These are phyloP conservation scores for Acorus calamus DNA, from an alignment of 106 monocot genomes.

Conservation along the genomic window DNA sequence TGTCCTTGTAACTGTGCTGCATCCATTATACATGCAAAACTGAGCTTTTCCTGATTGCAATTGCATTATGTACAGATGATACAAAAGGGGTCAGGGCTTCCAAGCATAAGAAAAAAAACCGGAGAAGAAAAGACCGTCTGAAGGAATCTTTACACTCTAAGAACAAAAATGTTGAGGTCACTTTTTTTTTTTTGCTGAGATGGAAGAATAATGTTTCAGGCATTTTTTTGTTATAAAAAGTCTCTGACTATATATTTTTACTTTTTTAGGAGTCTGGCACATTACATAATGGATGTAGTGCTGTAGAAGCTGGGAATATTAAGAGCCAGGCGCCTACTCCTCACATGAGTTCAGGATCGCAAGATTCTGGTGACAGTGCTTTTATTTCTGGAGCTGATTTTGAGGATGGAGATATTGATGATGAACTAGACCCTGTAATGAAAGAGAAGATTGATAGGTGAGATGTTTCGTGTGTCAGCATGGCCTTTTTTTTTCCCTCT, in stretches of 20 bases:
- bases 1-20: too few relatives aligned
- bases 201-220: too few relatives aligned
- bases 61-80: conserved; percentile 1
- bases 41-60: too few relatives aligned
- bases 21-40: too few relatives aligned
- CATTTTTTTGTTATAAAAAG: too few relatives aligned
- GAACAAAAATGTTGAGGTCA: conserved; percentile 7
- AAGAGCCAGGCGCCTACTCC: conserved; percentile 2
- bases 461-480: not conserved
- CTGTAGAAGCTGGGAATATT: too few relatives aligned
- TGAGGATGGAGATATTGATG: conserved; percentile 54
- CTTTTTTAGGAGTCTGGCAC: not conserved
- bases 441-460: conserved; percentile 63
- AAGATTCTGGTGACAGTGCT: conserved; percentile 24
- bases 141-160: conserved; percentile 10
- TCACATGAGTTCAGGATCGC: conserved; percentile 12
- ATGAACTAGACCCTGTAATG: conserved; percentile 58
- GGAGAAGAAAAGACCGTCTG: conserved; percentile 24
- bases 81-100: conserved; percentile 14
- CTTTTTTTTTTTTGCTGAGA: too few relatives aligned
- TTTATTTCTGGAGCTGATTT: conserved; percentile 24
- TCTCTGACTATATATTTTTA: not conserved
- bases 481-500: not conserved
- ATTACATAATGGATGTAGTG: not conserved
- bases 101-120: conserved; percentile 31